These are phyloP conservation scores for Claviceps maximensis DNA, from an alignment of 2,329 filamentous ascomycete genomes.

Conservation along the genomic window DNA sequence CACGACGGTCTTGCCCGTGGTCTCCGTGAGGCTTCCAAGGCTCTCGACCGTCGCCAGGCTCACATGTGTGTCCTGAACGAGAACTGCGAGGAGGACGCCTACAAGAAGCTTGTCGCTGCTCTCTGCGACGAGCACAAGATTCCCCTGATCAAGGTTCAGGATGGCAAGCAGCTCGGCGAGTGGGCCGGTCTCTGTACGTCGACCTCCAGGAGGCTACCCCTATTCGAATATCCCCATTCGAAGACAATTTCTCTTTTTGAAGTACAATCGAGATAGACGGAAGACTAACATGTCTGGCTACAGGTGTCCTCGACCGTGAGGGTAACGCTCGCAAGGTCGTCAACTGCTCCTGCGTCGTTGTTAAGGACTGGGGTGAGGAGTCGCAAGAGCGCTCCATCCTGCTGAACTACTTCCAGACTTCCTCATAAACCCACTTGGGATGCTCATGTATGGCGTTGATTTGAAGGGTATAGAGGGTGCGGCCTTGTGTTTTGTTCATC, in stretches of 20 bases:
- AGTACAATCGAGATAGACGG: background rate
- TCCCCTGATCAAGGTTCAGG: slow-evolving; percentile 97
- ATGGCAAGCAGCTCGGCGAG: slow-evolving; percentile 99
- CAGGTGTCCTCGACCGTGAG: slow-evolving; percentile 96
- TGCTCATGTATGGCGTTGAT: slow-evolving; percentile 19
- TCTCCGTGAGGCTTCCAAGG: slow-evolving; percentile 97
- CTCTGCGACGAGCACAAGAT: slow-evolving; percentile 99
- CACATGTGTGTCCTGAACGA: slow-evolving; percentile 99
- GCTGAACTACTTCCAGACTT: slow-evolving; percentile 99
- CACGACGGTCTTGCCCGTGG: slow-evolving; percentile 98
- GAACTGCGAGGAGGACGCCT: slow-evolving; percentile 98
- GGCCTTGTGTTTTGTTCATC: slow-evolving; percentile 14
- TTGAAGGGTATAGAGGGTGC: slow-evolving; percentile 27
- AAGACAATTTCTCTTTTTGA: background rate
- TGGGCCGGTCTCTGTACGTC: slow-evolving; percentile 98
- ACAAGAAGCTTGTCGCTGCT: slow-evolving; percentile 99
- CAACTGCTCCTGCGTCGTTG: slow-evolving; percentile 99
- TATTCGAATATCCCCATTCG: background rate
- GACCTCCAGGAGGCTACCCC: background rate
- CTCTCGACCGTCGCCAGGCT: slow-evolving; percentile 93
- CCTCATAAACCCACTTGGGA: slow-evolving; percentile 38
- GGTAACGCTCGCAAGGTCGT: slow-evolving; percentile 99
- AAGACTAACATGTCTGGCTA: slow-evolving; percentile 17
- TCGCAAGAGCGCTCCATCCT: slow-evolving; percentile 97
- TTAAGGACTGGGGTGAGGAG: slow-evolving; percentile 99